Base-by-base conservation (phyloP, 2,329 filamentous ascomycete species). In the Coniella lustricola region DNA sequence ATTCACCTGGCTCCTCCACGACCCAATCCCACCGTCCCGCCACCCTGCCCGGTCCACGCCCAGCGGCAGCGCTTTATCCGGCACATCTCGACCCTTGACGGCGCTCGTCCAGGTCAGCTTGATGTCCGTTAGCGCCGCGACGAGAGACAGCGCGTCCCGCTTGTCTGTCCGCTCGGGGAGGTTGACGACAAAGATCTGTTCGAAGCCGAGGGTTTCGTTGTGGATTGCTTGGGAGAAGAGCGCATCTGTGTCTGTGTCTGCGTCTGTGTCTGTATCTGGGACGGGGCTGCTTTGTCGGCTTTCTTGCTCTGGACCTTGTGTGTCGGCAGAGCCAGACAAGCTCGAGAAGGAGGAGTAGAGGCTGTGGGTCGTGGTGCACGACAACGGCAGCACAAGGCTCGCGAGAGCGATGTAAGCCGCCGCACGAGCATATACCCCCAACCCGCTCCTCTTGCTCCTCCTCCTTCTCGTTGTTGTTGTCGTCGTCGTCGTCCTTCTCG, bases 91-190 rank as follows among this genome's bases (percentile, higher is more conserved):
- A 1, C 69, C 68, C 14, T 57, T 59, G 2, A 74, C 64, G 0
- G 69, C 73, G 46, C 71, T 64, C 3, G 74, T 55, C 56, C 66
- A 74, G 7, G 74, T 65, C 0, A 74, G 55, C 3, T 66, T 59
- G 53, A 76, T 66, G 0, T 65, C 67, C 0, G 66, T 67, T 31
- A 73, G 48, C 0, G 67, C 61, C 34, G 68, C 64, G 4, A 67
- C 63, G 9, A 77, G 58, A 1, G 66, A 60, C 16, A 77, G 59
- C 3, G 67, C 68, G 63, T 77, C 74, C 43, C 70, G 66, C 54
- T 74, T 73, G 56, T 77, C 73, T 3, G 66, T 69, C 31, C 74
- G 64, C 35, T 69, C 64, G 4, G 71, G 68, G 9, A 77, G 60
- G 4, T 69, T 67, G 39, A 77, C 63, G 20, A 70, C 67, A 47